These are phyloP conservation scores for Penicillium sp. DNA, from an alignment of 2,329 filamentous ascomycete genomes.

Conservation along the genomic window DNA sequence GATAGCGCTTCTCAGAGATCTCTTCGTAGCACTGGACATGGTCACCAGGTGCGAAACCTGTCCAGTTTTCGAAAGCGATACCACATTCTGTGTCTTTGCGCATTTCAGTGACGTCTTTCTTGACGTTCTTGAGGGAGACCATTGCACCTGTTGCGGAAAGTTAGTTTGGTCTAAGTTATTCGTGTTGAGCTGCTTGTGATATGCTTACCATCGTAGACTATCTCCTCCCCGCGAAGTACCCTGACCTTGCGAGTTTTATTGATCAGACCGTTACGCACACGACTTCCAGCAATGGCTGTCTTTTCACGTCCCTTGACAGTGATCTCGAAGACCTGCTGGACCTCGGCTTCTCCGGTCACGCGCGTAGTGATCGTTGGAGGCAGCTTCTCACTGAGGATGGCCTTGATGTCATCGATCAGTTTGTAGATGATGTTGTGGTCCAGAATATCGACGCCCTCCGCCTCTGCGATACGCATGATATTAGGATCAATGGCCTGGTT, in stretches of 20 bases:
- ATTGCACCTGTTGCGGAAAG: constrained; percentile 54
- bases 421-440: constrained; percentile 63
- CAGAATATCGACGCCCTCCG: constrained; percentile 64
- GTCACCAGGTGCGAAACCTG: constrained; percentile 70
- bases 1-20: constrained; percentile 58
- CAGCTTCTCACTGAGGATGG: constrained; percentile 60
- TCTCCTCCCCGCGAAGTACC: constrained; percentile 61
- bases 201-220: constrained; percentile 70
- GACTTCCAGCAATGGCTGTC: constrained; percentile 75
- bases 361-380: constrained; percentile 57
- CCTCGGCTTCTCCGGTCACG: constrained; percentile 79
- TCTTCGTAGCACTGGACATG: constrained; percentile 82
- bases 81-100: constrained; percentile 90
- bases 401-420: constrained; percentile 43
- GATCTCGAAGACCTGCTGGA: constrained; percentile 75
- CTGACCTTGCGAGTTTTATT: constrained; percentile 56
- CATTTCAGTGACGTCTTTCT: constrained; percentile 85
- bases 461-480: constrained; percentile 61
- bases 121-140: constrained; percentile 75
- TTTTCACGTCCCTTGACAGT: constrained; percentile 62
- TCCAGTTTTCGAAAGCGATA: constrained; percentile 71
- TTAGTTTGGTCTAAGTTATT: constrained; percentile 6
- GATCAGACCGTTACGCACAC: constrained; percentile 71
- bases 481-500: constrained; percentile 62
- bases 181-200: not conserved